Conservation (phyloP, 208 protist species). For the Novymonas esmeraldas region DNA sequence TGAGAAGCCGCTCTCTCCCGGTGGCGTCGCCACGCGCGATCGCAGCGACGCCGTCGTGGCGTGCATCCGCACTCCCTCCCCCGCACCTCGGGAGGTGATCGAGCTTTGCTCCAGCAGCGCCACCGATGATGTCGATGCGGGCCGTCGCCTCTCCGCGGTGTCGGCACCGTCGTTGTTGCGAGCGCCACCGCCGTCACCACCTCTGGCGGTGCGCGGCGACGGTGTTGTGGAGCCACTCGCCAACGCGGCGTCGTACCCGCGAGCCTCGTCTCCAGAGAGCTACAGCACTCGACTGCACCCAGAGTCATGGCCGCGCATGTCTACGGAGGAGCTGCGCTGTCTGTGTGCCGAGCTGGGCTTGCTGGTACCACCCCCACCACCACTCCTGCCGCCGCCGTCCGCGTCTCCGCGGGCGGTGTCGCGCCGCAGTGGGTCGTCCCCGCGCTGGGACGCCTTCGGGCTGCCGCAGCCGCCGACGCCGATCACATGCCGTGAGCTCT, state of each 20-base stretch:
- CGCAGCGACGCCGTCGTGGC: too few species aligned
- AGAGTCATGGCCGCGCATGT: slow-evolving; percentile 23
- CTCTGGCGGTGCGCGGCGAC: not conserved
- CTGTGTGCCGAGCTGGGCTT: slow-evolving; percentile 21
- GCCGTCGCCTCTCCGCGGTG: not conserved
- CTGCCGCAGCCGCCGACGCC: not conserved
- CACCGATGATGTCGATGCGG: not conserved
- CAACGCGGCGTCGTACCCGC: not conserved
- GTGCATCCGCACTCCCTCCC: not conserved
- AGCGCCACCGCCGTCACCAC: not conserved
- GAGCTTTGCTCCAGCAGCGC: slow-evolving; percentile 10
- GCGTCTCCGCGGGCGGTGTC: not conserved
- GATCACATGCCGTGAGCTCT: not conserved
- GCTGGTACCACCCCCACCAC: slow-evolving; percentile 2
- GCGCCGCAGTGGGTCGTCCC: not conserved
- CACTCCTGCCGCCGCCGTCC: not conserved
- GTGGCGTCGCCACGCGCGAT: too few species aligned
- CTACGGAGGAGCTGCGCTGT: slow-evolving; percentile 23
- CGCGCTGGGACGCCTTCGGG: not conserved
- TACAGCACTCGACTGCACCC: not conserved
- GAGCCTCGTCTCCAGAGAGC: slow-evolving; percentile 1
- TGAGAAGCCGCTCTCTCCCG: too few species aligned
- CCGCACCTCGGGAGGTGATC: slow-evolving; percentile 17
- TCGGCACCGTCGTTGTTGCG: too few species aligned
- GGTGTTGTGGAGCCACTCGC: not conserved